phyloP scores from a whole-genome alignment of 805 yeast species.

The Yamadazyma laniorum region DNA sequence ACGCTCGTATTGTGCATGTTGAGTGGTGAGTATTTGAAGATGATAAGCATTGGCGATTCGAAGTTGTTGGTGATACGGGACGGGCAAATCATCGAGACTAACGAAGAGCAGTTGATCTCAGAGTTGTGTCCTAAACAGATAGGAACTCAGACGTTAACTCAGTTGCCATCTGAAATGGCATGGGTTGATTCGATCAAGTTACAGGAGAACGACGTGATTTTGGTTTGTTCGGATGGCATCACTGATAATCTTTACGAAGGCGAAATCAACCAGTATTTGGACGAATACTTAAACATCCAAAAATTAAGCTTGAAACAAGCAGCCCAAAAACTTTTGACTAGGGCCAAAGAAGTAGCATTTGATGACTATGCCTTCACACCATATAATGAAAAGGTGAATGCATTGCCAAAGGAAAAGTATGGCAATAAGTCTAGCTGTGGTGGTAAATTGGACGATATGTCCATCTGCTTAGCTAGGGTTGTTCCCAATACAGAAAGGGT shows the following conservation, averaged over 20 bases:
- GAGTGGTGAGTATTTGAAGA: conserved; percentile 44
- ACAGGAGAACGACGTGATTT: conserved; percentile 40
- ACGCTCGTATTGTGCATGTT: conserved; percentile 49
- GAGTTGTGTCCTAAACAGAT: conserved; percentile 53
- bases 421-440: conserved; percentile 41
- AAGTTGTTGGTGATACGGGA: conserved; percentile 47
- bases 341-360: conserved; percentile 49
- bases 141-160: conserved; percentile 47
- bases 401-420: conserved; percentile 31
- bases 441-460: conserved; percentile 56
- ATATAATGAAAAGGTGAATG: conserved; percentile 49
- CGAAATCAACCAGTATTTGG: conserved; percentile 42
- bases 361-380: conserved; percentile 55
- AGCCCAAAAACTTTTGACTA: conserved; percentile 39
- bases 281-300: conserved; percentile 26
- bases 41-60: conserved; percentile 54
- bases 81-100: conserved; percentile 41
- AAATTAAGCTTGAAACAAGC: conserved; percentile 36
- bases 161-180: conserved; percentile 48
- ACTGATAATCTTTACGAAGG: conserved; percentile 51
- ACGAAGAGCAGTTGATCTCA: conserved; percentile 46
- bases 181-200: conserved; percentile 43
- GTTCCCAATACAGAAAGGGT: conserved; percentile 12
- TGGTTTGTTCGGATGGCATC: conserved; percentile 54
- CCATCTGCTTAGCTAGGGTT: conserved; percentile 49